Evolutionary conservation across 768 basidiomycete species (phyloP), one percentile per base, ranked within the genome.

Genomic region (Paxillus ammoniavirescens): DNA sequence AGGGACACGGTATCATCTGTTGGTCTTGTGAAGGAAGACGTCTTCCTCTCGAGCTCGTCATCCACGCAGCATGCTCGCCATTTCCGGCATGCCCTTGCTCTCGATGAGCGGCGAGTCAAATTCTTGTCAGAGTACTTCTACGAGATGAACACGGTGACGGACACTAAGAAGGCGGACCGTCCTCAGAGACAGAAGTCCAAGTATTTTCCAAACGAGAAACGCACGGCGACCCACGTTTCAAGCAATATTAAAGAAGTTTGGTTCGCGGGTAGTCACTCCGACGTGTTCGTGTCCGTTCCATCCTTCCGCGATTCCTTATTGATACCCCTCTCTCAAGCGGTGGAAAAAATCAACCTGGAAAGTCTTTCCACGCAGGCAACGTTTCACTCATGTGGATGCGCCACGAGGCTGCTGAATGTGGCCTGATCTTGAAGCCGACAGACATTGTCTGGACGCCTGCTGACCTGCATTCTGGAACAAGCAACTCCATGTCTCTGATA

Each of bases 1-100:
- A 85, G 83, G 82, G 84, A 87, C 54, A 86, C 83, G 1, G 84
- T 87, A 5, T 77, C 78, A 37, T 84, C 83, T 0, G 82, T 86
- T 21, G 83, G 83, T 12, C 44, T 82, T 40, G 72, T 83, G 49
- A 75, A 53, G 38, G 59, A 77, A 1, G 73, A 73, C 36, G 68
- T 78, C 5, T 63, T 59, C 26, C 71, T 84, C 0, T 84, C 83
- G 0, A 85, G 84, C 61, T 79, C 79, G 0, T 76, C 73, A 5
- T 79, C 77, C 13, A 81, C 82, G 50, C 77, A 73, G 8, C 78
- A 78, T 51, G 78, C 84, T 36, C 73, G 73, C 4, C 76, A 77
- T 14, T 83, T 86, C 68, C 75, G 85, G 9, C 85, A 87, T 52
- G 83, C 83, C 1, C 62, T 86, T n/a, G 54, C 21, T 21, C 21